phyloP scores from a whole-genome alignment of 108 stramenopile genomes.

The Thalassiosira profunda region DNA sequence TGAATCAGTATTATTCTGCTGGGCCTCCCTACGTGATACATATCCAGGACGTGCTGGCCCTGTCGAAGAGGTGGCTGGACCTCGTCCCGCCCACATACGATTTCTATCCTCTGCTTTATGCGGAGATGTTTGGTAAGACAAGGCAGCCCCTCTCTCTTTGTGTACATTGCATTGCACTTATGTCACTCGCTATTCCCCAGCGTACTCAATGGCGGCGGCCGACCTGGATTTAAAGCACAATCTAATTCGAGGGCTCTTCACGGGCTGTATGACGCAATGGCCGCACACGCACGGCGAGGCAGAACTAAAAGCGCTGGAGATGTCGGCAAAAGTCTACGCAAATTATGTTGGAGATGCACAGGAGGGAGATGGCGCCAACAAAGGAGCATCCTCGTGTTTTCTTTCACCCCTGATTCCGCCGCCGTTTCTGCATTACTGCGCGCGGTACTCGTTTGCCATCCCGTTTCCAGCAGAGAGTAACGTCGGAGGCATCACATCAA shows the following conservation, averaged over 20 bases:
- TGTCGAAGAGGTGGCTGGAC: conserved; percentile 45
- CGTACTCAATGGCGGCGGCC: conserved; percentile 50
- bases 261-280: conserved; percentile 61
- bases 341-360: conserved; percentile 21
- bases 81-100: conserved; percentile 58
- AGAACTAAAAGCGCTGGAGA: conserved; percentile 20
- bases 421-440: conserved; percentile 62
- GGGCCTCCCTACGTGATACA: conserved; percentile 61
- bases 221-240: conserved; percentile 49
- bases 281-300: conserved; percentile 32
- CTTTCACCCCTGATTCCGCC: conserved; percentile 45
- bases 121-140: conserved; percentile 63
- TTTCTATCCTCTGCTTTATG: conserved; percentile 50
- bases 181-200: too few relatives aligned
- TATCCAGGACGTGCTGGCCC: conserved; percentile 41
- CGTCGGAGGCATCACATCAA: not conserved
- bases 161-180: too few relatives aligned
- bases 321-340: conserved; percentile 35
- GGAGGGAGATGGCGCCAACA: not conserved
- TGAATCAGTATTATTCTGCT: conserved; percentile 40
- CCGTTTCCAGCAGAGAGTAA: conserved; percentile 7
- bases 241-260: conserved; percentile 34
- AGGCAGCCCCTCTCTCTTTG: too few relatives aligned
- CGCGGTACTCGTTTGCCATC: conserved; percentile 45
- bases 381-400: conserved; percentile 46